Conservation (phyloP, 139 green algal species). For the Mesotaenium endlicherianum region DNA sequence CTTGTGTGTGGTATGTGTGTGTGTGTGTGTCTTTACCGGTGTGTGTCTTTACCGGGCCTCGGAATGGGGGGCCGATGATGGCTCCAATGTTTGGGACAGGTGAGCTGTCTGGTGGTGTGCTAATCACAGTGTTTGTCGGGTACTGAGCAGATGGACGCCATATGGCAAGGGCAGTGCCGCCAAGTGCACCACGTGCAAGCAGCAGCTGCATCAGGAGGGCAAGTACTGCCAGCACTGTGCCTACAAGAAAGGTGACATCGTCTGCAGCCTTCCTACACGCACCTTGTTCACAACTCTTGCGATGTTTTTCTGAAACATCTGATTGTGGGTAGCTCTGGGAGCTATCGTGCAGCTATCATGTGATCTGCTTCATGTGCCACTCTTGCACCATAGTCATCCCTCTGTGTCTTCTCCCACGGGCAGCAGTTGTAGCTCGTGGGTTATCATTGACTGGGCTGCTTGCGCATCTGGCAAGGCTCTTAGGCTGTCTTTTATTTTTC, state of each 20-base stretch:
- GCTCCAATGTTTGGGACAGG: too few species aligned
- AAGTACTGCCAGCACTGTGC: slow-evolving; percentile 53
- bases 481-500: background rate
- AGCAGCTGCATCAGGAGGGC: slow-evolving; percentile 51
- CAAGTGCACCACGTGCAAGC: slow-evolving; percentile 53
- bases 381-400: background rate
- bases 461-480: background rate
- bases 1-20: too few species aligned
- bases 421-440: background rate
- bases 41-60: too few species aligned
- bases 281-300: background rate
- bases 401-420: background rate
- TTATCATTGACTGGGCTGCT: too few species aligned
- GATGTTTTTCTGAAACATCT: background rate
- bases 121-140: too few species aligned
- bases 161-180: background rate
- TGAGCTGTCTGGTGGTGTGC: too few species aligned
- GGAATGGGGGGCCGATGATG: too few species aligned
- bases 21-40: too few species aligned
- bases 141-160: slow-evolving; percentile 28
- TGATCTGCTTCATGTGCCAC: background rate
- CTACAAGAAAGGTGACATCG: slow-evolving; percentile 46
- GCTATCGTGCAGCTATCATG: background rate
- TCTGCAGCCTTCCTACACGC: background rate
- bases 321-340: background rate